These are phyloP conservation scores for Cytospora schulzeri DNA, from an alignment of 2,329 filamentous ascomycete species.

Conservation along the genomic window DNA sequence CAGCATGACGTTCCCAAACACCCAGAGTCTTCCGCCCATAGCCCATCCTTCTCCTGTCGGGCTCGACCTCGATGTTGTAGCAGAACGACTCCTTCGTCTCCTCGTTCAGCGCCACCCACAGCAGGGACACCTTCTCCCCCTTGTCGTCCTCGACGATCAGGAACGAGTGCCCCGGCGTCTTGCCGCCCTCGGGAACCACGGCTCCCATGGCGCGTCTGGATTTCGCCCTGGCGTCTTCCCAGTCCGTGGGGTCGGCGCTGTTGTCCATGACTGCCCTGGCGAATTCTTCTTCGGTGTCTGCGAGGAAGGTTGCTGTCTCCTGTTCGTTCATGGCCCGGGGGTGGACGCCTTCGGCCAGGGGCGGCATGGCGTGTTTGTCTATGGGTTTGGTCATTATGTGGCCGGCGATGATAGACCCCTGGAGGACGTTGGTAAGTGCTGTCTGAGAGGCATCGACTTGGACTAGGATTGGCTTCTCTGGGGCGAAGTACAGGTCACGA, in stretches of 20 bases:
- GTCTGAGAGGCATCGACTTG: background rate
- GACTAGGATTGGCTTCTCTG: background rate
- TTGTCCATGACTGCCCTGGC: constrained; percentile 3
- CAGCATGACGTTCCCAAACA: background rate
- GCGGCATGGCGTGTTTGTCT: background rate
- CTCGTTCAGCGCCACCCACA: background rate
- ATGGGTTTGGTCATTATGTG: constrained; percentile 1
- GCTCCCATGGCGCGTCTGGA: background rate
- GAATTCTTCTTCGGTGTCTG: background rate
- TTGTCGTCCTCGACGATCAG: background rate
- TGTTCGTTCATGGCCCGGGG: background rate
- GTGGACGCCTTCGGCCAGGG: background rate
- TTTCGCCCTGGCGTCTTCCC: background rate
- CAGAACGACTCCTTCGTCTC: constrained; percentile 6
- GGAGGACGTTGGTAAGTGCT: background rate
- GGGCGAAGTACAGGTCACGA: background rate
- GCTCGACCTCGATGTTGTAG: constrained; percentile 4
- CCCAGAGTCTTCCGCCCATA: constrained; percentile 3
- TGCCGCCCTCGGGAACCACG: background rate
- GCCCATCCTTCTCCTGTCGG: constrained; percentile 5
- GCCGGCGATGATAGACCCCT: background rate
- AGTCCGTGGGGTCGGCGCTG: background rate
- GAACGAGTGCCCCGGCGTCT: constrained; percentile 5
- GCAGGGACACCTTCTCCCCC: background rate
- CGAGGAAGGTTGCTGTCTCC: background rate